These are phyloP conservation scores for Cafeteria roenbergensis DNA, from an alignment of 108 stramenopile genomes.

Conservation along the genomic window DNA sequence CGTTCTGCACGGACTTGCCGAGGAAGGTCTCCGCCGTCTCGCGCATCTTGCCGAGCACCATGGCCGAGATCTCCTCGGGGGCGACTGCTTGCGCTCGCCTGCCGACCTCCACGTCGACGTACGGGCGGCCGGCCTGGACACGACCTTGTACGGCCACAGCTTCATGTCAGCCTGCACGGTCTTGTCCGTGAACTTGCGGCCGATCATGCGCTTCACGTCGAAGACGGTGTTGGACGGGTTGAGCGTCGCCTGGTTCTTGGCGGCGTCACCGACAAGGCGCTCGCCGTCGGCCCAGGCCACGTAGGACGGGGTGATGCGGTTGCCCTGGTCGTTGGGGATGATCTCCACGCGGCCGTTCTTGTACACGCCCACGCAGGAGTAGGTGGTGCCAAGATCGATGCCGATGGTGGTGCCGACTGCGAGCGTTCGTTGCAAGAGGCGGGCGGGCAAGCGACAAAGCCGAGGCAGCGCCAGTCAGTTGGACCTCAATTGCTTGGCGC, in stretches of 20 bases:
- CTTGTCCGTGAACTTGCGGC: conserved; percentile 39
- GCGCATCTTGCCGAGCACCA: conserved; percentile 50
- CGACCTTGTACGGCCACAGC: conserved; percentile 38
- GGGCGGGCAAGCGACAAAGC: too few species aligned
- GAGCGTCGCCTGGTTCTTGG: conserved; percentile 47
- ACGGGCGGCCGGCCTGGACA: conserved; percentile 33
- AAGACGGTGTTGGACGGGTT: conserved; percentile 51
- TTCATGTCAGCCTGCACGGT: conserved; percentile 44
- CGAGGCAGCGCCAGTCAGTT: too few species aligned
- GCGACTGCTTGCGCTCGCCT: conserved; percentile 37
- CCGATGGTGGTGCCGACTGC: conserved; percentile 22
- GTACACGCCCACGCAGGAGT: conserved; percentile 41
- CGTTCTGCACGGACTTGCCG: conserved; percentile 40
- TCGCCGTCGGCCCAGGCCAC: conserved; percentile 52
- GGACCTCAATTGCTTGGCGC: too few species aligned
- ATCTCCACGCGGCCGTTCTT: conserved; percentile 46
- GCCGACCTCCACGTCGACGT: conserved; percentile 40
- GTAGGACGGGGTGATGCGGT: conserved; percentile 67
- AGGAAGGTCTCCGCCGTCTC: conserved; percentile 43
- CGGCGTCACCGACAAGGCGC: conserved; percentile 44
- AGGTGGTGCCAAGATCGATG: conserved; percentile 43
- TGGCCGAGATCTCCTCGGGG: conserved; percentile 52
- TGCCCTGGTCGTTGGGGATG: conserved; percentile 61
- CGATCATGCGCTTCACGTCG: conserved; percentile 58
- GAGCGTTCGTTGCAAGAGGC: too few species aligned